Conservation (phyloP, 331 rosid genomes). For the Quercus tomentella region DNA sequence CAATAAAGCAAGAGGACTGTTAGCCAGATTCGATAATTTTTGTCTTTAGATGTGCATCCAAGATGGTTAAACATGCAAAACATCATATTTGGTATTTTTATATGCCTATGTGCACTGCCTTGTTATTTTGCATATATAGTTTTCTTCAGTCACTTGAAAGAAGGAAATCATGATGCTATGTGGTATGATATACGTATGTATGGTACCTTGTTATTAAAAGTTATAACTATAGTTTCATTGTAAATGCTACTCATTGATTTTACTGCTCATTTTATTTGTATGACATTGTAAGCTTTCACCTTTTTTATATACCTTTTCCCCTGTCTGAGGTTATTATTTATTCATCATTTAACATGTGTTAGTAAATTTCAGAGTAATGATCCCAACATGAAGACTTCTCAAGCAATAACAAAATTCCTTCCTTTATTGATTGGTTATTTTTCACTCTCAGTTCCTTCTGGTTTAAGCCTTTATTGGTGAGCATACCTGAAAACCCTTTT, state of each 20-base stretch:
- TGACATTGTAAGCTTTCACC: background rate
- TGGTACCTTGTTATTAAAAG: background rate
- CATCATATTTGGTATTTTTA: too few relatives aligned
- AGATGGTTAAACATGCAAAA: background rate
- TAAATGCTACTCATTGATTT: background rate
- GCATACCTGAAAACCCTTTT: slow-evolving; percentile 9
- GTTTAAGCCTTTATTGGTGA: slow-evolving; percentile 94
- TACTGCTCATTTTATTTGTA: background rate
- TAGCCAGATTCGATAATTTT: background rate
- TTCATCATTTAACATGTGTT: slow-evolving; percentile 1
- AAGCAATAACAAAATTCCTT: slow-evolving; percentile 62
- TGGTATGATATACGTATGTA: too few relatives aligned
- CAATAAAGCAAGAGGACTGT: background rate
- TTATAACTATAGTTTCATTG: background rate
- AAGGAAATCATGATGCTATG: too few relatives aligned
- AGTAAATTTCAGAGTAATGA: slow-evolving; percentile 59
- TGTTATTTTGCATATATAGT: too few relatives aligned
- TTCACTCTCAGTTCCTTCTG: slow-evolving; percentile 97
- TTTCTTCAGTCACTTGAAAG: too few relatives aligned
- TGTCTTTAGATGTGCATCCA: background rate
- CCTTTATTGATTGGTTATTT: slow-evolving; percentile 94
- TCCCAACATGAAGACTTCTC: slow-evolving; percentile 90
- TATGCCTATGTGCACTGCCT: too few relatives aligned
- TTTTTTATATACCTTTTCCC: background rate
- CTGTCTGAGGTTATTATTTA: background rate